Evolutionary conservation across 2,329 filamentous ascomycete genomes (phyloP).

Genomic region (Phyllosticta capitalensis): DNA sequence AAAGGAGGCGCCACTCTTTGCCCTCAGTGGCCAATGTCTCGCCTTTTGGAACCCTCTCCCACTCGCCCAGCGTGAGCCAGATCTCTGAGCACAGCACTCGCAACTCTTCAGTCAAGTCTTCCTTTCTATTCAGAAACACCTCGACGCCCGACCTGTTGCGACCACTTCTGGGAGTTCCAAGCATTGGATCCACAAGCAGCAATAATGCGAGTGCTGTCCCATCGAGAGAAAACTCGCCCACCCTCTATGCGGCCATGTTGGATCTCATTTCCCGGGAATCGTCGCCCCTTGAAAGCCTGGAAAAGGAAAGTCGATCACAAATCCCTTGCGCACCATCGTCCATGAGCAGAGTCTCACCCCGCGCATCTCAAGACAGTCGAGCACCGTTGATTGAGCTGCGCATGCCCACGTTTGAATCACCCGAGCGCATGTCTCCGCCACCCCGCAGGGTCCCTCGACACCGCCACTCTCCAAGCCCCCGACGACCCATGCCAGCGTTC

Average conservation of each 20-base stretch:
- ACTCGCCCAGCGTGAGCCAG: conserved; percentile 5
- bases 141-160: conserved; percentile 6
- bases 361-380: background rate
- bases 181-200: background rate
- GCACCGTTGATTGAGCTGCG: background rate
- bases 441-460: conserved; percentile 4
- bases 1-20: conserved; percentile 1
- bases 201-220: background rate
- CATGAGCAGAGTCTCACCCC: background rate
- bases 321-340: conserved; percentile 3
- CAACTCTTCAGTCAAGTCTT: background rate
- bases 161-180: background rate
- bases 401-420: conserved; percentile 10
- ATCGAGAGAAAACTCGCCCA: conserved; percentile 3
- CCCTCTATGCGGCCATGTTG: conserved; percentile 1
- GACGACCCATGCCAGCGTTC: background rate
- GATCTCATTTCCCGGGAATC: conserved; percentile 4
- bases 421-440: conserved; percentile 6
- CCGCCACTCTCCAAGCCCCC: conserved; percentile 1
- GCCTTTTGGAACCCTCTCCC: background rate
- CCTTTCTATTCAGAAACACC: background rate
- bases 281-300: conserved; percentile 9
- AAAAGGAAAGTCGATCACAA: conserved; percentile 3
- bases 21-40: background rate
- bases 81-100: conserved; percentile 8